Evolutionary conservation across 2,329 filamentous ascomycete species (phyloP), one percentile per base, ranked within the genome.

Genomic region (Hypoxylon sp.): DNA sequence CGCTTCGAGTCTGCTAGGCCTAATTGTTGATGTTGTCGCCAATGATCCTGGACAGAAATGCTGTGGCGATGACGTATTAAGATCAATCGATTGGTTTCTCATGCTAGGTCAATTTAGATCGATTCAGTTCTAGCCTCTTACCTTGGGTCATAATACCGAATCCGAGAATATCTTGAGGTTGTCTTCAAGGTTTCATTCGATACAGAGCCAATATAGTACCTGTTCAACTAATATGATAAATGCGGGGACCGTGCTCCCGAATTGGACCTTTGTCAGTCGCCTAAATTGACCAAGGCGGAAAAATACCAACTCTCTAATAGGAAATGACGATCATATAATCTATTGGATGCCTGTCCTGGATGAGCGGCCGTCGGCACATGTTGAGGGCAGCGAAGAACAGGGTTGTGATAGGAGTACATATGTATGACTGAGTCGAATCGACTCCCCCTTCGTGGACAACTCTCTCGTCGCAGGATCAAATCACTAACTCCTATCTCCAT

Each of bases 161-260:
- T 58, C 19, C 17, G 30, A 34, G 17, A 48, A 25, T 45, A 23
- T 30, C 30, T 30, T 53, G 46, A 14, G 36, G 32, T 10, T 51
- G n/a, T 52, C 14, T 30, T 46, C 7, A 19, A 17, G 14, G 48
- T 55, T 53, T 65, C 34, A 30, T 60, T 66, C 62, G 68, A 53
- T 65, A 52, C 65, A 63, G 57, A 71, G 38, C 55, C 61, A 53
- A 68, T 65, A 59, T 64, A 60, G 59, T 32, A 19, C 62, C 60
- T 23, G 9, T 43, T n/a, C 38, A 30, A 53, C 62, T 49, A 60
- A 70, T 66, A 60, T 65, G 23, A 52, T 28, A 56, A 62, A 63
- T 68, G 72, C 71, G 73, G 73, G 67, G 70, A 46, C 38, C 41
- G 62, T 25, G 36, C 62, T 58, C 63, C 70, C 71, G 72, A 57